These are phyloP conservation scores for Cytospora piceae DNA, from an alignment of 2,329 filamentous ascomycete species.

Conservation along the genomic window DNA sequence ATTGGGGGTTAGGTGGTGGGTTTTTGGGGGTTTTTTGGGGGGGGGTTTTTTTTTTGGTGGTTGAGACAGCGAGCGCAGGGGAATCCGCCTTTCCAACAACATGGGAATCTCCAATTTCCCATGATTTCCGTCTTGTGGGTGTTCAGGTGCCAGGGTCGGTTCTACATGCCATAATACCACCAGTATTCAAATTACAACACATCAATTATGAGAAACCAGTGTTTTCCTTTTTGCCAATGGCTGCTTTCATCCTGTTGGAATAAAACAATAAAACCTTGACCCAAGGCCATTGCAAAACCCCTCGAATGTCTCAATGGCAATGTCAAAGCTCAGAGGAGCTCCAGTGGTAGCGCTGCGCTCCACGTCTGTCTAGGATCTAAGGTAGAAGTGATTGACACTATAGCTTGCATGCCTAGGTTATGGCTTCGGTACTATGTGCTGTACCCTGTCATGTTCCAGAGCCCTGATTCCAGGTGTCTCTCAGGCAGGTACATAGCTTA, in stretches of 20 bases:
- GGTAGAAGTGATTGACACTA: background rate
- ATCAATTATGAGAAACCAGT: no score
- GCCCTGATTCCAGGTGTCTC: background rate
- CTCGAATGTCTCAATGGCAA: background rate
- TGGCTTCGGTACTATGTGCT: background rate
- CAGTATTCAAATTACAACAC: no score
- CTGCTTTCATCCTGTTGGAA: background rate
- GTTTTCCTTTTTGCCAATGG: background rate
- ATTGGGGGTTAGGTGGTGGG: no score
- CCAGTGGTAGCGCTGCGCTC: background rate
- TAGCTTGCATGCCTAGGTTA: background rate
- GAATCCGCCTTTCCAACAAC: background rate
- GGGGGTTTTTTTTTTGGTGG: no score
- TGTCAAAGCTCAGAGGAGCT: background rate
- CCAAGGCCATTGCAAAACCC: background rate
- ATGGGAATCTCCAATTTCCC: constrained; percentile 21
- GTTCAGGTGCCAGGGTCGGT: background rate
- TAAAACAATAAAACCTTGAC: background rate
- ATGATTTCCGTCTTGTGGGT: background rate
- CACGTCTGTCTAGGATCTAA: background rate
- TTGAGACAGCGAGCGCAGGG: background rate
- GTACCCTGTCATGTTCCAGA: background rate
- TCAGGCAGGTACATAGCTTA: no score
- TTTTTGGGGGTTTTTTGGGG: no score
- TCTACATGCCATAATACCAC: constrained; percentile 12